Evolutionary conservation across 345 rosid species (phyloP), one percentile per base, ranked within the genome.

Genomic region (Syzygium aromaticum): DNA sequence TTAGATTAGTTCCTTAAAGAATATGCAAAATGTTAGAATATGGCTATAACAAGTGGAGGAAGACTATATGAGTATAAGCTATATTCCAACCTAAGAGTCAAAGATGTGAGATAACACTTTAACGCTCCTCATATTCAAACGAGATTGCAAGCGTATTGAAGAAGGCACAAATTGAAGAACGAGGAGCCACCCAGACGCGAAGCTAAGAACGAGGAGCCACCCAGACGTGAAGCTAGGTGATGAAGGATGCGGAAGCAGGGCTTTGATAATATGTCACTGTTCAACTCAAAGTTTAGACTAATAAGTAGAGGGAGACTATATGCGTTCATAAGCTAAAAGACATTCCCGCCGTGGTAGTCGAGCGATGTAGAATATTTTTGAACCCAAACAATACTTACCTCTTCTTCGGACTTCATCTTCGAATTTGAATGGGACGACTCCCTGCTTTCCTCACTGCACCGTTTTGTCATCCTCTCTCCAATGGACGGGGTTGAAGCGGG

Each of bases 401-500:
- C 77, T 59, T 59, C 53, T 43, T 85, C 86, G 51, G 15, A 54
- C 30, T 38, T 85, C 33, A 25, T 61, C 53, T 85, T 85, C 38
- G 73, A 40, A n/a, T 85, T 61, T 2, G 86, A 84, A 57, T 33
- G 56, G 49, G 61, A n/a, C 46, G 64, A 54, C 51, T 85, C 77
- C 40, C 52, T 23, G 21, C 52, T 61, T 17, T 85, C 86, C 40
- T 17, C 64, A 0, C 51, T 27, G 86, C 86, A 84, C 40, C 86
- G 27, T 52, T 53, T 84, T 3, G 61, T 43, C 43, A 52, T 52
- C 63, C 63, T 84, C 86, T 84, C 86, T 54, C 86, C 63, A 46
- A 84, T 84, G 13, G 86, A 84, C 17, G 86, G 86, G 22, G 99
- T 95, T n/a, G 95, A 92, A 53, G 95, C 88, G 49, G 98, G 98